Base-by-base conservation (phyloP, 306 rosid genomes). In the Lathyrus tuberosus region DNA sequence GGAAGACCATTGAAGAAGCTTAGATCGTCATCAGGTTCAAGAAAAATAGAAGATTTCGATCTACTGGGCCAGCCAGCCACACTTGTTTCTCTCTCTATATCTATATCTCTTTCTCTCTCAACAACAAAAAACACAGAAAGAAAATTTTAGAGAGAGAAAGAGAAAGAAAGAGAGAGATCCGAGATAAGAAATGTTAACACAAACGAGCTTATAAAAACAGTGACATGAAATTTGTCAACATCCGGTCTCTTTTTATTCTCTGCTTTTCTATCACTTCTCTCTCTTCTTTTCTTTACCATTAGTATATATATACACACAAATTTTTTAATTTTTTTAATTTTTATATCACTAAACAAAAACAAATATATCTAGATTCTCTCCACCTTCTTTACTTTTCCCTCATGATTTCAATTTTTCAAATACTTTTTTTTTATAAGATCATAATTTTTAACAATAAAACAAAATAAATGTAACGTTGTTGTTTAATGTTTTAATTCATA, bases 151-250 rank as follows among this genome's bases (percentile, higher is more conserved):
- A 79, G 83, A 75, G 53, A 79, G 47, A 61, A 62, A 86, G 87
- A 86, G 88, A 87, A 26, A 26, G 30, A 26, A 90, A 28, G 44
- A 70, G 78, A 76, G 80, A 90, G 88, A 90, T 93, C 98, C 97
- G 84, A 94, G 94, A 90, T 88, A 88, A 92, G 96, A 90, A 90
- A 85, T 90, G 87, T 88, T 80, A 88, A 83, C 93, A 80, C 86
- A 89, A 90, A 90, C 89, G 94, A 93, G 83, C 95, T 90, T 90
- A 96, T 81, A 85, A 87, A 92, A 90, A 94, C 96, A 94, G 95
- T 88, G 97, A 94, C 98, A 88, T 87, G 89, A 88, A 85, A 90
- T 94, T 90, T 94, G 98, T 94, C 98, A 84, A 90, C 95, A 88
- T 88, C 92, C 90, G 96, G 92, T 94, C 97, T 94, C 94, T 84